These are phyloP conservation scores for Beauveria sp. DNA, from an alignment of 2,329 filamentous ascomycete species.

Conservation along the genomic window DNA sequence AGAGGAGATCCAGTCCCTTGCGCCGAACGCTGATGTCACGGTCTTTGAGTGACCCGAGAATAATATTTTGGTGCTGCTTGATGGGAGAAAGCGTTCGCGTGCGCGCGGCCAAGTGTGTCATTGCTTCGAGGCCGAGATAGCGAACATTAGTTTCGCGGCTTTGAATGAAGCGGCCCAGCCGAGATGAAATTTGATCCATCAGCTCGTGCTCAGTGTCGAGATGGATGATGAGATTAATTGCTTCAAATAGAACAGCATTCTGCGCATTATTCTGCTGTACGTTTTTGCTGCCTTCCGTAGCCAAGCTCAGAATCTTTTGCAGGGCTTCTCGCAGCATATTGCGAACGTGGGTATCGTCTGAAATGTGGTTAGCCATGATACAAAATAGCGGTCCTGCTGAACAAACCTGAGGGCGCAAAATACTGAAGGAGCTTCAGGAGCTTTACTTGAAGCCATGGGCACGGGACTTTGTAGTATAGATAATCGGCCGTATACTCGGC, in stretches of 20 bases:
- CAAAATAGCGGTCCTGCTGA: slow-evolving; percentile 2
- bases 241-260: slow-evolving; percentile 95
- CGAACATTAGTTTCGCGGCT: slow-evolving; percentile 95
- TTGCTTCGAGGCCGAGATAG: slow-evolving; percentile 91
- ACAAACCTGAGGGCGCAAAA: slow-evolving; percentile 81
- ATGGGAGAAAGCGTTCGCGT: slow-evolving; percentile 94
- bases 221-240: slow-evolving; percentile 97
- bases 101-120: slow-evolving; percentile 93
- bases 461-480: slow-evolving; percentile 98
- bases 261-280: slow-evolving; percentile 99
- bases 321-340: slow-evolving; percentile 87
- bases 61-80: slow-evolving; percentile 95
- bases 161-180: slow-evolving; percentile 90
- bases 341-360: slow-evolving; percentile 86
- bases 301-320: slow-evolving; percentile 82
- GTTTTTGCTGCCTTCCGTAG: slow-evolving; percentile 96
- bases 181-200: slow-evolving; percentile 91
- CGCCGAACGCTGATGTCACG: slow-evolving; percentile 94
- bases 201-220: slow-evolving; percentile 88
- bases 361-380: neutral
- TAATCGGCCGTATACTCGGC: slow-evolving; percentile 87
- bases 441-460: slow-evolving; percentile 97
- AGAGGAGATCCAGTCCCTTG: slow-evolving; percentile 90
- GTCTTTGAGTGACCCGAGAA: slow-evolving; percentile 88
- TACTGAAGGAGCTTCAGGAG: slow-evolving; percentile 87